Evolutionary conservation across 805 yeast genomes (phyloP).

Genomic region (Cyberlindnera misumaiensis): DNA sequence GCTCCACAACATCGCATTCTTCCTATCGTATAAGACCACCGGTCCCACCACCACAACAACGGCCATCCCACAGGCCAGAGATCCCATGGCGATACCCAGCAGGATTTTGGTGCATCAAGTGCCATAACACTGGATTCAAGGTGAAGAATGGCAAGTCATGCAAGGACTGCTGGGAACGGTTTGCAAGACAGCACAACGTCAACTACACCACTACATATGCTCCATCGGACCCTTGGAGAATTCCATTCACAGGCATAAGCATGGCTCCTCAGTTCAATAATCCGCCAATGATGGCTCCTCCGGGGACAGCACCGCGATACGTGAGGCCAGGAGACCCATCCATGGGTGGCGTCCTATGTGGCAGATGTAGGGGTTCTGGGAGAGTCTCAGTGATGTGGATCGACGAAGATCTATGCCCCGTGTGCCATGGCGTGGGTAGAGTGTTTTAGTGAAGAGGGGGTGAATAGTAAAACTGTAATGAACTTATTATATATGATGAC

Average conservation of each 20-base stretch:
- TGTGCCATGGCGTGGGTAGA: slow-evolving; percentile 13
- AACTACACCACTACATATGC: slow-evolving; percentile 1
- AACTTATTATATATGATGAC: too few species aligned
- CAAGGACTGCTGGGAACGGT: slow-evolving; percentile 60
- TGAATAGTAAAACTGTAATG: too few species aligned
- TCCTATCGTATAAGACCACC: neutral
- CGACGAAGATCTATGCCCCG: slow-evolving; percentile 9
- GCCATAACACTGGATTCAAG: slow-evolving; percentile 67
- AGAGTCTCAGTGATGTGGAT: slow-evolving; percentile 4
- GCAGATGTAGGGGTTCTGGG: slow-evolving; percentile 34
- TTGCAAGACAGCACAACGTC: slow-evolving; percentile 29
- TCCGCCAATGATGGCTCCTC: slow-evolving; percentile 5
- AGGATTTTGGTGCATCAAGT: slow-evolving; percentile 55
- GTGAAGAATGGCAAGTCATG: slow-evolving; percentile 54
- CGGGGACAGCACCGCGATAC: slow-evolving; percentile 21
- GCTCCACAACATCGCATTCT: too few species aligned
- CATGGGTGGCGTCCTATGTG: slow-evolving; percentile 68
- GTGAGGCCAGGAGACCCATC: slow-evolving; percentile 76
- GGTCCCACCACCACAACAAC: slow-evolving; percentile 1
- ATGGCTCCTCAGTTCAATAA: slow-evolving; percentile 1
- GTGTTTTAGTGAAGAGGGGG: slow-evolving; percentile 2
- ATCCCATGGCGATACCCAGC: slow-evolving; percentile 50
- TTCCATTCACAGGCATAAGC: slow-evolving; percentile 15
- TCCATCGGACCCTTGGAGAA: slow-evolving; percentile 4
- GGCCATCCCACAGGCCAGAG: slow-evolving; percentile 3